phyloP scores from a whole-genome alignment of 2,329 filamentous ascomycete species.

The Orbilia brochopaga region DNA sequence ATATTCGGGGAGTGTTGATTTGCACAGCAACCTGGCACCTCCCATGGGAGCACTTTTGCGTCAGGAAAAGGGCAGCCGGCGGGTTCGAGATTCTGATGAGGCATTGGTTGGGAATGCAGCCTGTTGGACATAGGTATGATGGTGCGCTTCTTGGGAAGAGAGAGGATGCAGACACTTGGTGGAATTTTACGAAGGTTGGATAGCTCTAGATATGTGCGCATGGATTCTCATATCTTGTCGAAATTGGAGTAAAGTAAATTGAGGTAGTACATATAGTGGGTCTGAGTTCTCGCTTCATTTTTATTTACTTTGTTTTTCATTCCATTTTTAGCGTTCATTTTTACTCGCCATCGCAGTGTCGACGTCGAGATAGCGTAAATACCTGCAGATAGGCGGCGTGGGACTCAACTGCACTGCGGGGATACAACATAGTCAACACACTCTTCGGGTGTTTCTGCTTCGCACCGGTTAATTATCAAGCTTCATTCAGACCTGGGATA shows the following conservation, averaged over 20 bases:
- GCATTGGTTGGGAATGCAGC: constrained; percentile 23
- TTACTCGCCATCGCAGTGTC: too few relatives aligned
- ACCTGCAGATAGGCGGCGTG: too few relatives aligned
- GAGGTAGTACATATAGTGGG: too few relatives aligned
- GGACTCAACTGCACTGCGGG: constrained; percentile 10
- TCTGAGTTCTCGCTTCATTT: too few relatives aligned
- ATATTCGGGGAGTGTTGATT: constrained; percentile 1
- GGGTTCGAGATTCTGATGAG: constrained; percentile 32
- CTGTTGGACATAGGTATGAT: constrained; percentile 12
- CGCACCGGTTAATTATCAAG: not conserved
- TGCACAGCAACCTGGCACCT: constrained; percentile 16
- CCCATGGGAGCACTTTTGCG: constrained; percentile 31
- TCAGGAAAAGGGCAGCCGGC: constrained; percentile 20
- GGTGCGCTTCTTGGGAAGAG: constrained; percentile 2
- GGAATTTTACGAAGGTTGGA: constrained; percentile 20
- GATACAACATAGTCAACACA: constrained; percentile 47
- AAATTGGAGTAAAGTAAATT: too few relatives aligned
- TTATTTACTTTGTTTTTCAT: too few relatives aligned
- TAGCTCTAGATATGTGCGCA: too few relatives aligned
- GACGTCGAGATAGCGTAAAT: too few relatives aligned
- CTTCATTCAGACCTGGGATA: constrained; percentile 1
- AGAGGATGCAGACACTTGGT: constrained; percentile 7
- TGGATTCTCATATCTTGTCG: too few relatives aligned
- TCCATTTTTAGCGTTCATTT: too few relatives aligned
- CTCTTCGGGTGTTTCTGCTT: too few relatives aligned